Conservation (phyloP, 2,329 filamentous ascomycete genomes). For the Venturia aucupariae region DNA sequence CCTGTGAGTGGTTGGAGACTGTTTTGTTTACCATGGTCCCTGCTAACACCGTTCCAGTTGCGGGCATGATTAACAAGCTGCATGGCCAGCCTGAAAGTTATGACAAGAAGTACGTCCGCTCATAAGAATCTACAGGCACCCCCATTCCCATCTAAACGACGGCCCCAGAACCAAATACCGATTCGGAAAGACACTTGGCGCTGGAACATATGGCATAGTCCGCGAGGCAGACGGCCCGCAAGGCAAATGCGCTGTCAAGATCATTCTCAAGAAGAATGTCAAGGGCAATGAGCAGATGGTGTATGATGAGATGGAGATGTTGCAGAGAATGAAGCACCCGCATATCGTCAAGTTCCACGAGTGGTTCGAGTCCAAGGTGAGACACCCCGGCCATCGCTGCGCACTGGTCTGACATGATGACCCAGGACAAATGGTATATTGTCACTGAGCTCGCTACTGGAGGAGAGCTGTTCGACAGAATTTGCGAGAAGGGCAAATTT, state of each 20-base stretch:
- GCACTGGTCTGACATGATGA: constrained; percentile 6
- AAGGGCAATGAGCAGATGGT: constrained; percentile 98
- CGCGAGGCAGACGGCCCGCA: constrained; percentile 79
- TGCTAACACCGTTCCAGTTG: constrained; percentile 1
- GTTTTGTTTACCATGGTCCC: not conserved
- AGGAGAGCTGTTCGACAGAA: constrained; percentile 94
- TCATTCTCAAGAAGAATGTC: constrained; percentile 98
- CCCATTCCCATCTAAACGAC: constrained; percentile 8
- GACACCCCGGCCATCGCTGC: not conserved
- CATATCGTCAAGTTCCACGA: constrained; percentile 97
- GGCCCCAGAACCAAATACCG: constrained; percentile 65
- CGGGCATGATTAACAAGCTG: constrained; percentile 57
- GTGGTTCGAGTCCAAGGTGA: constrained; percentile 95
- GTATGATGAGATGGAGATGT: constrained; percentile 89
- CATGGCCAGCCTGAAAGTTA: constrained; percentile 96
- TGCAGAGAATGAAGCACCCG: constrained; percentile 82
- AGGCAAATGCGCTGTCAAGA: constrained; percentile 92
- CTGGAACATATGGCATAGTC: constrained; percentile 96
- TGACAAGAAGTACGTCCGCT: constrained; percentile 74
- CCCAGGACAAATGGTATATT: constrained; percentile 97
- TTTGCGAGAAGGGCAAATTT: constrained; percentile 96
- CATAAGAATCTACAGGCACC: constrained; percentile 6
- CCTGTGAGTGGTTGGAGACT: not conserved
- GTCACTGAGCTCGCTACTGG: constrained; percentile 93
- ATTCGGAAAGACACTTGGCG: constrained; percentile 88